Evolutionary conservation across 352 stramenopile genomes (phyloP), one percentile per base, ranked within the genome.

Genomic region (Phytophthora sojae): DNA sequence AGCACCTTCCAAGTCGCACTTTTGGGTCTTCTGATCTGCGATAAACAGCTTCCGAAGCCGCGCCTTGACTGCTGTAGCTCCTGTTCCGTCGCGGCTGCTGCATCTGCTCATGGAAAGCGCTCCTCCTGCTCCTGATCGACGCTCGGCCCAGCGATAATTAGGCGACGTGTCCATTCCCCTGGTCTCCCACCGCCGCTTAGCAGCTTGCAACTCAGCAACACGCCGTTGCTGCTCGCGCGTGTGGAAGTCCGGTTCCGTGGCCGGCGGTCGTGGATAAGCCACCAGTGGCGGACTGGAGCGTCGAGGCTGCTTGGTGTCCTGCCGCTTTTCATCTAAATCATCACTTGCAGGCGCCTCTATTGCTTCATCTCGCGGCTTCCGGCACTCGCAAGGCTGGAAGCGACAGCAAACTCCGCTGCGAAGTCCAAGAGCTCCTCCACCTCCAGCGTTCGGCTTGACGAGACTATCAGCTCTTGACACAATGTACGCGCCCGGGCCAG

Each of bases 401-500:
- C 73, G 68, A 42, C 68, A 80, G 39, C 69, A 77, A 35, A 45
- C 19, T 2, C 64, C 51, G 15, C 65, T 60, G 17, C 65, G 32
- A 37, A 55, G 64, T 52, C 69, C 69, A 47, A 73, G 47, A 19
- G 49, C 69, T 60, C 69, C 69, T 26, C 39, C 50, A 47, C 58
- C 47, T 60, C 54, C 69, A 21, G 50, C 32, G 23, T 61, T 65
- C 15, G 68, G 55, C 29, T 75, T 78, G 8, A 69, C 47, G 49
- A 80, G 26, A 17, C 9, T 50, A 29, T 77, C 67, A 12, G 74
- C 77, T 3, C 52, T 73, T 12, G 75, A 56, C 6, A 69, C 54
- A 45, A 35, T 63, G 54, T 80, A 84, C 9, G 77, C 35, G 4
- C 74, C 77, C 6, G 77, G 70, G 12, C 73, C 76, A 65, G 71